These are phyloP conservation scores for Penicillium sp. DNA, from an alignment of 2,329 filamentous ascomycete species.

Conservation along the genomic window DNA sequence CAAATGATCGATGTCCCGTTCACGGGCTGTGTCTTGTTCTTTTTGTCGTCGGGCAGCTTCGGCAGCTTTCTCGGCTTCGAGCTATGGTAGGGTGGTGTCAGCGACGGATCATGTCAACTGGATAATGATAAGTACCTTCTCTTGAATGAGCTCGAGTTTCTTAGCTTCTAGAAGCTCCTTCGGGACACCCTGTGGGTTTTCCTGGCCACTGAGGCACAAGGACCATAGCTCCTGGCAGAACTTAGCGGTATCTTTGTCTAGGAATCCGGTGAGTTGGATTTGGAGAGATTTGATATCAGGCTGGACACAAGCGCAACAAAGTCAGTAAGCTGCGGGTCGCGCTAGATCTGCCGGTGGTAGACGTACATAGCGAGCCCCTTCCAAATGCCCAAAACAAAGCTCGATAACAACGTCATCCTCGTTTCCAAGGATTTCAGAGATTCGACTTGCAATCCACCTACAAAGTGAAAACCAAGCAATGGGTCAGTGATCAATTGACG, in stretches of 20 bases:
- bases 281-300: conserved; percentile 95
- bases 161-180: conserved; percentile 95
- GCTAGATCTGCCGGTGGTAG: neutral
- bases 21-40: conserved; percentile 70
- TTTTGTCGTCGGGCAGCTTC: conserved; percentile 72
- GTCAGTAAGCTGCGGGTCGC: conserved; percentile 21
- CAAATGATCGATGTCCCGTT: conserved; percentile 68
- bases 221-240: conserved; percentile 97
- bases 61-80: conserved; percentile 78
- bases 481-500: conserved; percentile 14
- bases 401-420: conserved; percentile 97
- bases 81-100: conserved; percentile 49
- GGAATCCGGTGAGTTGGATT: conserved; percentile 90
- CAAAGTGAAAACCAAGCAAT: neutral
- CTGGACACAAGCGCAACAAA: conserved; percentile 49
- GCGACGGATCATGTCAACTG: neutral
- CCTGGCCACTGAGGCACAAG: conserved; percentile 84
- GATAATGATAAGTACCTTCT: conserved; percentile 67
- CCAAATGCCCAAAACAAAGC: conserved; percentile 69
- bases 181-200: conserved; percentile 84
- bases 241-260: conserved; percentile 83
- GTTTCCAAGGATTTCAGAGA: conserved; percentile 82
- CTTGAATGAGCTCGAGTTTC: conserved; percentile 90
- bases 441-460: conserved; percentile 91
- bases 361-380: conserved; percentile 75